Evolutionary conservation across 345 rosid species (phyloP).

Genomic region (Salix suchowensis): DNA sequence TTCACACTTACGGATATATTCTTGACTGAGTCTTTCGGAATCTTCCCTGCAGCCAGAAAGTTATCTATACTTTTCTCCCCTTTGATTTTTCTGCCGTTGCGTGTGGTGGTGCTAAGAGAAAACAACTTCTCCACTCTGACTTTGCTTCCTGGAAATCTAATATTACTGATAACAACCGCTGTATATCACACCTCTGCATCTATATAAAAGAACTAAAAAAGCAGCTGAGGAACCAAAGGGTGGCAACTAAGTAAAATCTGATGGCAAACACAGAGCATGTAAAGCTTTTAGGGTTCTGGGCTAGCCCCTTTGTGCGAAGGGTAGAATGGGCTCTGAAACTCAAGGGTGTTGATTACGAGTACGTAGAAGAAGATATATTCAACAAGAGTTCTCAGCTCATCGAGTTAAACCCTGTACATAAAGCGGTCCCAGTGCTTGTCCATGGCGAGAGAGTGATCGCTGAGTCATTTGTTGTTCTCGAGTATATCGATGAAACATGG

Average conservation of each 20-base stretch:
- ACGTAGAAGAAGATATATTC: constrained; percentile 19
- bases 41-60: no score
- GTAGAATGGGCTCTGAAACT: constrained; percentile 18
- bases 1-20: background rate
- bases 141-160: no score
- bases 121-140: no score
- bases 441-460: constrained; percentile 7
- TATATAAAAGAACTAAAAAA: background rate
- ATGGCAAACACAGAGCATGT: constrained; percentile 5
- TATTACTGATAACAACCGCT: no score
- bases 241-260: background rate
- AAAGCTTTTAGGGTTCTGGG: constrained; percentile 19
- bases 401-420: constrained; percentile 14
- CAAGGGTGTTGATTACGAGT: constrained; percentile 18
- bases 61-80: no score
- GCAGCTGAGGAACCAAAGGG: background rate
- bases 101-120: no score
- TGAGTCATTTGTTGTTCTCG: constrained; percentile 21
- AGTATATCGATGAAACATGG: constrained; percentile 38
- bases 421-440: constrained; percentile 17
- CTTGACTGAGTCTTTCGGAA: no score
- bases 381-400: constrained; percentile 14
- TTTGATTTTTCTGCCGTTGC: no score
- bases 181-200: no score
- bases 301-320: constrained; percentile 12